Evolutionary conservation across 495 filamentous ascomycete species (phyloP), one percentile per base, ranked within the genome.

Genomic region (Penicillium dipodomyicola): DNA sequence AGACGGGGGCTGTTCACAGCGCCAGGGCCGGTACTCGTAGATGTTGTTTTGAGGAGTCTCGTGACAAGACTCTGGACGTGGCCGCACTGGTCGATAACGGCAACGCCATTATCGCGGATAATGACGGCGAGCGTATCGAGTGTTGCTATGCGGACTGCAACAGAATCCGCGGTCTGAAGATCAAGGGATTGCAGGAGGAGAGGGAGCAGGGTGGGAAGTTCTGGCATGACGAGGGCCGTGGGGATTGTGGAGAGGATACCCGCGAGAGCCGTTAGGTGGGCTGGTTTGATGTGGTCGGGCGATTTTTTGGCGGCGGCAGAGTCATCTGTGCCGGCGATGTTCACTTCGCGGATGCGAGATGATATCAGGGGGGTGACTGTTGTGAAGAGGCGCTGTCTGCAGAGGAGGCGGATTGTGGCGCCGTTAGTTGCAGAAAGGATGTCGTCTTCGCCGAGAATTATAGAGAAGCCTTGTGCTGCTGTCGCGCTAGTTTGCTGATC

Each of bases 161-260:
- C 65, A 14, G 74, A 72, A 52, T 80, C 71, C 12, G 68, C 58
- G 6, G 81, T 73, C 49, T 76, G 69, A 35, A 89, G 79, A 55
- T 89, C 86, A n/a, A 91, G 76, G 46, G 75, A 81, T 64, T 89
- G 87, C 4, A 90, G 78, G 42, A 91, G 80, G n/a, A 89, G 78
- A 0, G 87, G 85, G 6, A 85, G 72, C 19, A 90, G 72, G 17
- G 75, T 76, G 19, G 75, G 75, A 10, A 90, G 74, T 60, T 85
- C 79, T 1, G 82, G 77, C 59, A 83, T 76, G 20, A 89, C 80
- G 42, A 90, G 74, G 17, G 70, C 58, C 22, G 84, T 81, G 10
- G 86, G 77, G 29, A 87, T 79, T 55, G 81, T 80, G 53, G 78
- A 77, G 39, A 90, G 77, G 37, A 90, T 79, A 3, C 84, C 83